A percentile compares a stretch with the other conserved stretches of the same genome.
Evolutionary conservation across 2,329 filamentous ascomycete genomes (phyloP).

Genomic region (Sclerotinia spermophila): DNA sequence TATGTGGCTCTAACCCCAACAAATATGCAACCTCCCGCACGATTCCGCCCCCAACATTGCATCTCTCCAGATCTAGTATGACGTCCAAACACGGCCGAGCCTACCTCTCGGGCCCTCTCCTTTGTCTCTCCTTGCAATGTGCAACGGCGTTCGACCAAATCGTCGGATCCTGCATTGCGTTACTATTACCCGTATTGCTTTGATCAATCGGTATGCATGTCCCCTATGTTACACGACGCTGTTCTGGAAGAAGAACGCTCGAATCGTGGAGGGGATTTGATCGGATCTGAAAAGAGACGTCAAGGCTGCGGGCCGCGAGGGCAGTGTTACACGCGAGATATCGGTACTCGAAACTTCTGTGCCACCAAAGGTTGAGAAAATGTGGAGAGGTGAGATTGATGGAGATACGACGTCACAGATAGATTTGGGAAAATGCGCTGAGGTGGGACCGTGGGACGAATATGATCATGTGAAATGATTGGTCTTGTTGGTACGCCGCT

Average conservation of each 20-base stretch:
- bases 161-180: slow-evolving; percentile 11
- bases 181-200: slow-evolving; percentile 11
- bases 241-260: slow-evolving; percentile 1
- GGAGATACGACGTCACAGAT: slow-evolving; percentile 4
- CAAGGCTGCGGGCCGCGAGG: slow-evolving; percentile 10
- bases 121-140: slow-evolving; percentile 15
- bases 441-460: slow-evolving; percentile 17
- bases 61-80: slow-evolving; percentile 9
- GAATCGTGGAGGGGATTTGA: neutral
- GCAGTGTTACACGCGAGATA: slow-evolving; percentile 11
- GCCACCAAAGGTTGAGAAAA: neutral
- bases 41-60: slow-evolving; percentile 15
- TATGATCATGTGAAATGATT: slow-evolving; percentile 19
- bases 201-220: slow-evolving; percentile 12
- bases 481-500: neutral
- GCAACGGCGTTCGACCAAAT: slow-evolving; percentile 13
- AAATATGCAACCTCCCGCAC: slow-evolving; percentile 13
- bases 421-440: neutral
- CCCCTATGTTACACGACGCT: neutral
- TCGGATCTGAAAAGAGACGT: slow-evolving; percentile 10
- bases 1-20: slow-evolving; percentile 10
- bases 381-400: slow-evolving; percentile 10
- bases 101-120: neutral
- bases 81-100: slow-evolving; percentile 6
- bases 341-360: slow-evolving; percentile 2